Evolutionary conservation across 352 stramenopile genomes (phyloP), one percentile per base, ranked within the genome.

Genomic region (Phytophthora foliorum): DNA sequence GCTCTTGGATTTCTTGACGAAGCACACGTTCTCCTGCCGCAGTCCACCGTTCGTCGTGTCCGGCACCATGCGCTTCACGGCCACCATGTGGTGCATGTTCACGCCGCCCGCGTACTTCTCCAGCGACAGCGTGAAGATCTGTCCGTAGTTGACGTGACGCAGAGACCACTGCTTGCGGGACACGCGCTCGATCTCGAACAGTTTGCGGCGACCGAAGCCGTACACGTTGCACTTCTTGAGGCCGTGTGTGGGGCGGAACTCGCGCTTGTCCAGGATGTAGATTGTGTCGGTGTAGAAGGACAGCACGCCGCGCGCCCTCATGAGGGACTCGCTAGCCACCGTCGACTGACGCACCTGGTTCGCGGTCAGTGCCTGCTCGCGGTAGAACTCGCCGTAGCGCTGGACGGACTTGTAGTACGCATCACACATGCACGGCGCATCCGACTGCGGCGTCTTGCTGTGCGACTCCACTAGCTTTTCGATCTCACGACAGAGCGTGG

Each of bases 241-340:
- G 1, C 82, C 81, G 48, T 82, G 74, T 39, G 61, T 81, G 3
- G 86, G 77, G 16, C 77, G 83, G 64, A 95, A 93, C 57, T 92
- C 74, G 16, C 84, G 78, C 68, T 95, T 95, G 72, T 95, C 86
- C 44, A 95, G 69, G 19, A 86, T 69, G 64, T 92, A 95, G 31
- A 94, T 90, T 22, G 87, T 93, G 63, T 95, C 88, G 2, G 84
- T 89, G 63, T 91, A 95, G 67, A 91, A 95, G 4, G 86, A 88
- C 3, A 95, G 58, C 7, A 92, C 80, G n/a, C 81, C 76, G 3
- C 82, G 80, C 5, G 83, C 81, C 58, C 75, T 81, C 82, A 95
- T 93, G 31, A 94, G 74, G 21, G 86, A 90, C 58, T 94, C 86
- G 41, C 86, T 94, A 11, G 74, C 86, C 5, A 94, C 86, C 2